Evolutionary conservation across 768 basidiomycete genomes (phyloP), one percentile per base, ranked within the genome.

Genomic region (Fibroporia radiculosa): DNA sequence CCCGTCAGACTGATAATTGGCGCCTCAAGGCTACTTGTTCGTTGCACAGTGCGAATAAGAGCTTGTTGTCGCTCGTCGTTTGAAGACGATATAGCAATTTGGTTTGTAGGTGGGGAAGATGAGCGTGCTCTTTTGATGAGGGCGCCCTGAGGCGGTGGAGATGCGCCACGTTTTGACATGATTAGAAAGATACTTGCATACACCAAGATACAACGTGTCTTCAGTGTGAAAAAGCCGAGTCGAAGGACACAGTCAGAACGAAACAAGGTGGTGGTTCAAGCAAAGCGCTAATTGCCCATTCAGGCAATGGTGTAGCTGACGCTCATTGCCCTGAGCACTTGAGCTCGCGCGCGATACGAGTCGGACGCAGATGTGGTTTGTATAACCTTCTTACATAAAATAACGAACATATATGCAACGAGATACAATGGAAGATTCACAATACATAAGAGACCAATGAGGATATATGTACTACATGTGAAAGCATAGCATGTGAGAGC

Each of bases 1-100:
- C 95, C 89, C 13, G 80, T 74, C 50, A 99, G 69, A 56, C 86
- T 87, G 57, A 98, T 80, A 57, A 99, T 98, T 23, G 96, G 96
- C 33, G 93, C 92, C 55, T 91, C 84, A 31, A 98, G 74, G 53
- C 77, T 83, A 65, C 88, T 92, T n/a, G 96, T 99, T 36, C 96
- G 75, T 62, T 89, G 86, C 22, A 98, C 78, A 19, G 78, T 84
- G 51, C 93, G 75, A 49, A 95, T 73, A 42, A 93, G 77, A 18
- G 82, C 87, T 59, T 88, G 87, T 62, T 74, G 77, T 41, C 79
- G 72, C 49, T 84, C 81, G 57, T 89, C 80, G 44, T 75, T 75
- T 1, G 77, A 73, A 2, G 83, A 82, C 0, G 89, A 90, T 28
- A 91, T 89, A 29, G 74, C 74, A 39, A 92, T 77, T 56, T 91